Evolutionary conservation across 331 rosid genomes (phyloP).

Genomic region (Prunus yedoensis): DNA sequence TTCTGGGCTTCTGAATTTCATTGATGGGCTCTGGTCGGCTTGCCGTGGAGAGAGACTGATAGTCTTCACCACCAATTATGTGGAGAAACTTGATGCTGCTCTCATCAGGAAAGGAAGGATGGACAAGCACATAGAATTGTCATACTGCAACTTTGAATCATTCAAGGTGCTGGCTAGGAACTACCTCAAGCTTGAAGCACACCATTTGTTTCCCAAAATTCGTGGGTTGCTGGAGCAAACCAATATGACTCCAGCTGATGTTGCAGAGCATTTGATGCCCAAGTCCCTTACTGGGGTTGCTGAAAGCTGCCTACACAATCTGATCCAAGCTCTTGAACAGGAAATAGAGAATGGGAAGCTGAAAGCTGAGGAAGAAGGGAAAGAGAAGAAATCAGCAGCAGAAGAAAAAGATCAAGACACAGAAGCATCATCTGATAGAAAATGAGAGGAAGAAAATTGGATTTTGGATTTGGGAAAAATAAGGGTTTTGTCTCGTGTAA

Average conservation of each 20-base stretch:
- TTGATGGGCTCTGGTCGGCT: conserved; percentile 46
- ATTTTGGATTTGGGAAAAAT: not conserved
- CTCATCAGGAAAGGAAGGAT: conserved; percentile 36
- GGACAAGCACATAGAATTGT: conserved; percentile 38
- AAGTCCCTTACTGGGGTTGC: not conserved
- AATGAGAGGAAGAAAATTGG: not conserved
- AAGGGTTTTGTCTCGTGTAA: no score
- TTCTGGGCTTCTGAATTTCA: conserved; percentile 34
- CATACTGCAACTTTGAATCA: conserved; percentile 30
- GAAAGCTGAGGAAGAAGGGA: not conserved
- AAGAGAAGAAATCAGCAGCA: conserved; percentile 9
- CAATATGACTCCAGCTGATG: conserved; percentile 32
- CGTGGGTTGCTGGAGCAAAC: conserved; percentile 6
- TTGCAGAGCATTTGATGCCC: conserved; percentile 26
- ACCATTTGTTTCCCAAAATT: conserved; percentile 2
- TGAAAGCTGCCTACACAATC: not conserved
- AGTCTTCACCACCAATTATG: conserved; percentile 33
- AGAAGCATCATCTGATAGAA: not conserved
- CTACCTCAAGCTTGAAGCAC: conserved; percentile 18
- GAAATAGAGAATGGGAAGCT: not conserved
- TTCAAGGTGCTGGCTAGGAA: conserved; percentile 38
- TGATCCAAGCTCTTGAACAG: conserved; percentile 11
- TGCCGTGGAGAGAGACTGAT: conserved; percentile 34
- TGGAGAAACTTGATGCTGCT: conserved; percentile 38
- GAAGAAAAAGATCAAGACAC: conserved; percentile 8